These are phyloP conservation scores for Trametes elegans DNA, from an alignment of 768 basidiomycete genomes.

Conservation along the genomic window DNA sequence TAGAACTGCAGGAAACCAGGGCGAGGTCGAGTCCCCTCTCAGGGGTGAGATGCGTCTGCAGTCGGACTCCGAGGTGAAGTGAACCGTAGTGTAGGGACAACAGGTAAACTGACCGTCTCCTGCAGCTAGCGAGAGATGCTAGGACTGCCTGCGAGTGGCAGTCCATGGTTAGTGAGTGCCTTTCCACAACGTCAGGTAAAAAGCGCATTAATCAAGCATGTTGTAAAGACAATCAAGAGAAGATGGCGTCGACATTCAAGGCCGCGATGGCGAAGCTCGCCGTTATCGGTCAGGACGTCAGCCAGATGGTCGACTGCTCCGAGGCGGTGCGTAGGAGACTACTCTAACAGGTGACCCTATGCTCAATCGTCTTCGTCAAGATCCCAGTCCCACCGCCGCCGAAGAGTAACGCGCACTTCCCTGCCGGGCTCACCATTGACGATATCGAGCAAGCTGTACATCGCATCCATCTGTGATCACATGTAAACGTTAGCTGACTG, in stretches of 20 bases:
- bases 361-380: not conserved
- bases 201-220: not conserved
- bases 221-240: conserved; percentile 3
- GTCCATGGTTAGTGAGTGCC: conserved; percentile 19
- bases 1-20: conserved; percentile 23
- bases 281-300: conserved; percentile 5
- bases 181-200: not conserved
- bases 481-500: not conserved
- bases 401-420: conserved; percentile 17
- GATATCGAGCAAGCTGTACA: conserved; percentile 26
- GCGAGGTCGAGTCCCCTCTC: conserved; percentile 30
- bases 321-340: not conserved
- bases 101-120: not conserved
- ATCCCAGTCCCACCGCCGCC: conserved; percentile 8
- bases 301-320: conserved; percentile 10
- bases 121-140: conserved; percentile 29
- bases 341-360: too few species aligned
- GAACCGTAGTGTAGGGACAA: too few species aligned
- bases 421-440: conserved; percentile 18
- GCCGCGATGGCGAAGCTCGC: conserved; percentile 11
- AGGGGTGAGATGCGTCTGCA: conserved; percentile 33
- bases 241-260: conserved; percentile 7
- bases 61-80: conserved; percentile 26
- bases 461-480: too few species aligned
- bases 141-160: conserved; percentile 35